phyloP scores from a whole-genome alignment of 106 monocot genomes.

The Allium fistulosum region DNA sequence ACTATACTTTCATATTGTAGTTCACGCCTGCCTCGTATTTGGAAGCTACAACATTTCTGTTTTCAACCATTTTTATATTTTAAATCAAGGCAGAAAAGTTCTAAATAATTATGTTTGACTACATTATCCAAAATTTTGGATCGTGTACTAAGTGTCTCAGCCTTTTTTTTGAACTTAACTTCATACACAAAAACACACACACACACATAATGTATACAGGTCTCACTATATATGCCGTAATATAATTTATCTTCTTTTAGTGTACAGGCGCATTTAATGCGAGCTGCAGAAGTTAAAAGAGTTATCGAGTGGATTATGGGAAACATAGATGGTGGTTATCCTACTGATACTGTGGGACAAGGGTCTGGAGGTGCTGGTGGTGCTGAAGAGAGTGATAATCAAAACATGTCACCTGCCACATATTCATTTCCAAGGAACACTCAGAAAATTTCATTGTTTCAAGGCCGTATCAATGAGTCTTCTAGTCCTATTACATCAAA shows the following conservation, averaged over 20 bases:
- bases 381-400: constrained; percentile 36
- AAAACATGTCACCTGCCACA: constrained; percentile 25
- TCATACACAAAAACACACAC: not conserved
- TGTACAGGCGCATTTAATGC: constrained; percentile 82
- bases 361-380: constrained; percentile 20
- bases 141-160: no score
- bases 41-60: no score
- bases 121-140: no score
- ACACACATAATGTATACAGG: constrained; percentile 3
- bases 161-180: no score
- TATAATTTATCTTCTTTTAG: constrained; percentile 46
- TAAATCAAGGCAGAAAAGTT: no score
- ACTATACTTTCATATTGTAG: no score
- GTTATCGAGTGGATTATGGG: constrained; percentile 88
- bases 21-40: no score
- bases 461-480: constrained; percentile 57
- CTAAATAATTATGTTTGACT: no score
- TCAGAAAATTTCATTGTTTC: constrained; percentile 31
- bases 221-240: constrained; percentile 11
- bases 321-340: constrained; percentile 67
- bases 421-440: constrained; percentile 43
- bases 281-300: constrained; percentile 94
- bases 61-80: no score
- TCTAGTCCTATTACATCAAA: constrained; percentile 58
- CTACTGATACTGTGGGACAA: constrained; percentile 45